Conservation (phyloP, 2,329 filamentous ascomycete species). For the Cercospora beticola region DNA sequence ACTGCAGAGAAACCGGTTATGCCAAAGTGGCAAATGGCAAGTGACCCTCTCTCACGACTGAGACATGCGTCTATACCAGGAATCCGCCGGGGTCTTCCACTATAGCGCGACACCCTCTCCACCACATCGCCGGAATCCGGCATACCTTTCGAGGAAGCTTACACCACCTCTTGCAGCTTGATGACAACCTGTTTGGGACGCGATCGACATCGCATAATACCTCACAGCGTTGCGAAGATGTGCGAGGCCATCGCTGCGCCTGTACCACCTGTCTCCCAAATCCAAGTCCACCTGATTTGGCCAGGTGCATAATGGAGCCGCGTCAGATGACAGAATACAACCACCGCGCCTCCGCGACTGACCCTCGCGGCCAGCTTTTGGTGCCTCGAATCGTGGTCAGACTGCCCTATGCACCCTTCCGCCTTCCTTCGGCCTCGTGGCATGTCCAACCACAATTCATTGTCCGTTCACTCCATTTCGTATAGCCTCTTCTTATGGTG, state of each 20-base stretch:
- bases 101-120: background rate
- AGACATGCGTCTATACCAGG: constrained; percentile 6
- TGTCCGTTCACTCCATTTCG: background rate
- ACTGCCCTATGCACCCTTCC: background rate
- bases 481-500: background rate
- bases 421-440: background rate
- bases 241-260: background rate
- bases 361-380: background rate
- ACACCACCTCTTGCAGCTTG: background rate
- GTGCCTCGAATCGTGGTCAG: background rate
- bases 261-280: background rate
- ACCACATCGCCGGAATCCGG: background rate
- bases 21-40: background rate
- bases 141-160: background rate
- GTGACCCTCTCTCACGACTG: background rate
- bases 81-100: background rate
- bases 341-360: background rate
- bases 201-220: background rate
- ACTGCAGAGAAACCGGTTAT: background rate
- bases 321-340: background rate
- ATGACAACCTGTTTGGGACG: background rate
- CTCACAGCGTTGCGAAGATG: background rate
- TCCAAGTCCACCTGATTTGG: background rate
- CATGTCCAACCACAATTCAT: background rate
- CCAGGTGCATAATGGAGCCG: background rate